Conservation (phyloP, 345 rosid genomes). For the Citrus sp. region DNA sequence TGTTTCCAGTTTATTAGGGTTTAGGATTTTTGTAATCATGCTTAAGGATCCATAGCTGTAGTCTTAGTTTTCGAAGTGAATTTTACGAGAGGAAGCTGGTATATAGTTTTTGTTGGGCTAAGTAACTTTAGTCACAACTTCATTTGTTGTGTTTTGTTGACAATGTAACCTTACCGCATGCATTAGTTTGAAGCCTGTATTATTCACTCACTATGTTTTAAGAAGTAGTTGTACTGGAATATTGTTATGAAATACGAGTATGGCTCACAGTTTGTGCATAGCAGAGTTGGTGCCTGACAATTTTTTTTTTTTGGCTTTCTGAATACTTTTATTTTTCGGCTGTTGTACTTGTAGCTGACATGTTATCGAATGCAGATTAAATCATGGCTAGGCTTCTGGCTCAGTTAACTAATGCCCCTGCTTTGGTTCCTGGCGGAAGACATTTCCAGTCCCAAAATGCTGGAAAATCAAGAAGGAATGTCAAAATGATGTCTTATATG, state of each 20-base stretch:
- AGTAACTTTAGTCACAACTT: neutral
- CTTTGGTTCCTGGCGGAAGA: slow-evolving; percentile 37
- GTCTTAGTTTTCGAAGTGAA: neutral
- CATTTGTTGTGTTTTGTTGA: neutral
- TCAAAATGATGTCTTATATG: slow-evolving; percentile 43
- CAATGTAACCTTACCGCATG: neutral
- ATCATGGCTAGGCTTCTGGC: slow-evolving; percentile 72
- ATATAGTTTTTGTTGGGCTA: neutral
- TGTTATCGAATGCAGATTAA: slow-evolving; percentile 39
- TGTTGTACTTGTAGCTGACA: neutral
- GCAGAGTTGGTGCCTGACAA: neutral
- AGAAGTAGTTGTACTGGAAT: neutral
- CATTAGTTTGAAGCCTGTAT: neutral
- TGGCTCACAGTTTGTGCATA: neutral
- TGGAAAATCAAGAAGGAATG: slow-evolving; percentile 39
- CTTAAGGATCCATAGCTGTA: neutral
- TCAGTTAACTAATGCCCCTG: slow-evolving; percentile 43
- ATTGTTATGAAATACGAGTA: neutral
- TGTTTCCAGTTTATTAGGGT: neutral
- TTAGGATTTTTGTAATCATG: neutral
- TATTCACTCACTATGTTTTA: neutral
- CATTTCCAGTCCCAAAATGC: slow-evolving; percentile 40
- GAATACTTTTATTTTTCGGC: neutral
- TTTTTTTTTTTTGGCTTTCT: neutral
- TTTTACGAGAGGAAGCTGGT: neutral